A percentile compares a stretch with the other conserved stretches of the same genome.
phyloP scores from a whole-genome alignment of 371 early-diverging fungal genomes.

The Mucor racemosus region DNA sequence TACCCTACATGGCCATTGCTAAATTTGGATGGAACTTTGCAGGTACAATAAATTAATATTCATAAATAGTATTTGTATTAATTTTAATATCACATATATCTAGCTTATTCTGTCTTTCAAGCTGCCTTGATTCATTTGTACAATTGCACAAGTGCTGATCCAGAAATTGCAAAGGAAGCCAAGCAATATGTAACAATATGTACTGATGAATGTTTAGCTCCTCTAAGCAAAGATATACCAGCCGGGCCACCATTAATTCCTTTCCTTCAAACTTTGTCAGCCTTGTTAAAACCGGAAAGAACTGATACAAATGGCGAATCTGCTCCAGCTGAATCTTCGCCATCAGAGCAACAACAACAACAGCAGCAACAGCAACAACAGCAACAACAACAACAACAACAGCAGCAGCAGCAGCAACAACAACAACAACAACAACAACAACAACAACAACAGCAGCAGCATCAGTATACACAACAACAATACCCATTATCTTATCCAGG shows the following conservation, averaged over 20 bases:
- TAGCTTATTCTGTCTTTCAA: slow-evolving; percentile 49
- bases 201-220: slow-evolving; percentile 37
- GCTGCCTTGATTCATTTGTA: slow-evolving; percentile 50
- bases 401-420: slow-evolving; percentile 5
- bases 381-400: slow-evolving; percentile 1
- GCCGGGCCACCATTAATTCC: slow-evolving; percentile 37
- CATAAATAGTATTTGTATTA: background rate
- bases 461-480: background rate
- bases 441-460: background rate
- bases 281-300: slow-evolving; percentile 15
- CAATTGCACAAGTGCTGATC: slow-evolving; percentile 40
- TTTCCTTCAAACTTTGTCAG: slow-evolving; percentile 39
- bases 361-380: slow-evolving; percentile 13
- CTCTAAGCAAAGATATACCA: slow-evolving; percentile 38
- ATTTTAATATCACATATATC: background rate
- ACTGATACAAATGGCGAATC: background rate
- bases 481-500: background rate
- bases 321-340: background rate
- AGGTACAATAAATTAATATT: slow-evolving; percentile 7
- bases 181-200: slow-evolving; percentile 39
- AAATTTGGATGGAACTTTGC: slow-evolving; percentile 55
- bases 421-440: background rate
- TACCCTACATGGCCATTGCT: slow-evolving; percentile 31
- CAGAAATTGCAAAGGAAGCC: slow-evolving; percentile 30
- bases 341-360: slow-evolving; percentile 3